A percentile compares a stretch with the other conserved stretches of the same genome.
Evolutionary conservation across 495 filamentous ascomycete species (phyloP).

Genomic region (Amphirosellinia nigrospora): DNA sequence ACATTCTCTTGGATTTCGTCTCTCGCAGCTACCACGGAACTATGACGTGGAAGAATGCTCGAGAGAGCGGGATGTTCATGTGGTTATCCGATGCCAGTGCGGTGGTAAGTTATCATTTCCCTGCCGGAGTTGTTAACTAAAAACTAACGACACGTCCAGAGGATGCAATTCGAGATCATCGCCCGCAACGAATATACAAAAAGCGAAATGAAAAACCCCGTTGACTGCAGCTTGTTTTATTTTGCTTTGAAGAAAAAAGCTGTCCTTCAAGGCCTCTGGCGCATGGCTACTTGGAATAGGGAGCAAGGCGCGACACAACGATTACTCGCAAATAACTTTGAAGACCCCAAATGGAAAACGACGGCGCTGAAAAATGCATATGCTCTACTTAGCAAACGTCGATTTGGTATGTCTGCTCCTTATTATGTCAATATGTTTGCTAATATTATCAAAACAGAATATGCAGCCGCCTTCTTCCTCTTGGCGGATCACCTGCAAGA

Average conservation of each 20-base stretch:
- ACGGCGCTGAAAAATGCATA: conserved; percentile 96
- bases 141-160: conserved; percentile 49
- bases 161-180: conserved; percentile 82
- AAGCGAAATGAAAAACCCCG: conserved; percentile 83
- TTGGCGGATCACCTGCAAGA: conserved; percentile 85
- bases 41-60: conserved; percentile 82
- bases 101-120: conserved; percentile 63
- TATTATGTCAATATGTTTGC: conserved; percentile 2
- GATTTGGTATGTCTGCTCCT: conserved; percentile 69
- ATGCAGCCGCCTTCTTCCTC: conserved; percentile 95
- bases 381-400: conserved; percentile 87
- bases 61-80: conserved; percentile 92
- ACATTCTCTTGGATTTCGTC: conserved; percentile 90
- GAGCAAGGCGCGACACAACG: conserved; percentile 81
- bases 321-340: conserved; percentile 86
- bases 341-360: conserved; percentile 83
- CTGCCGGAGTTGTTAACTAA: neutral
- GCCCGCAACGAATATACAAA: conserved; percentile 94
- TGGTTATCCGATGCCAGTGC: conserved; percentile 83
- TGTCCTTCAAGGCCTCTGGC: conserved; percentile 90
- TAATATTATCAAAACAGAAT: conserved; percentile 63
- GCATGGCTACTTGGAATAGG: conserved; percentile 89
- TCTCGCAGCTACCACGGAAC: conserved; percentile 76
- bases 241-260: conserved; percentile 90
- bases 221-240: conserved; percentile 94